These are phyloP conservation scores for Avicennia marina DNA, from an alignment of 257 asterid species.

Conservation along the genomic window DNA sequence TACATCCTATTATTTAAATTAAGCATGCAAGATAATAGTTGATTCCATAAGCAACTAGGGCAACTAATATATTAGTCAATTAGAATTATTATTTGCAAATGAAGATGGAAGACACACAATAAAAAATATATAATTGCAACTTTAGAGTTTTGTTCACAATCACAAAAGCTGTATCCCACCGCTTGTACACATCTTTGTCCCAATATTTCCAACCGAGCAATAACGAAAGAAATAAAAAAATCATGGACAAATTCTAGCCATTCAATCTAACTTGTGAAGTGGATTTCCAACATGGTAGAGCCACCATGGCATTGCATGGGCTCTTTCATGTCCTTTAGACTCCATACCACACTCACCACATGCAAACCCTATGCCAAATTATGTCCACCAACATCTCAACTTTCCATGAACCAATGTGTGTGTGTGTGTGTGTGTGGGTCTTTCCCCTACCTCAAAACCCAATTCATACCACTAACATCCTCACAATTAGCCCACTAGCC, in stretches of 20 bases:
- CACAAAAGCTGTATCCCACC: too few species aligned
- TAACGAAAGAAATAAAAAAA: too few species aligned
- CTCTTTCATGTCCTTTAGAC: neutral
- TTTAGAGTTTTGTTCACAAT: too few species aligned
- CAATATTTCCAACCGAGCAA: too few species aligned
- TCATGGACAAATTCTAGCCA: neutral
- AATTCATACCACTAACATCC: neutral
- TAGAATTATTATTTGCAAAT: too few species aligned
- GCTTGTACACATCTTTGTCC: too few species aligned
- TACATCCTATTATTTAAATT: too few species aligned
- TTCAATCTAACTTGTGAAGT: neutral
- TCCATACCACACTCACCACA: conserved; percentile 15
- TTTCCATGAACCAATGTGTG: conserved; percentile 7
- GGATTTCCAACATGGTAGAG: conserved; percentile 6
- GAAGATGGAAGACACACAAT: too few species aligned
- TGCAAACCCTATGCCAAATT: conserved; percentile 14
- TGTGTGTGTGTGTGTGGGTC: neutral
- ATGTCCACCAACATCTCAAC: conserved; percentile 6
- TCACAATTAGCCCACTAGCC: neutral
- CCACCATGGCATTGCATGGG: conserved; percentile 2
- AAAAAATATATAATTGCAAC: too few species aligned
- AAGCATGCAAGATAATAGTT: too few species aligned
- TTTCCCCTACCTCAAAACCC: neutral
- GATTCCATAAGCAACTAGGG: too few species aligned
- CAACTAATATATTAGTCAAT: too few species aligned